Conservation (phyloP, 2,329 filamentous ascomycete genomes). For the Xylariomycetidae sp. region DNA sequence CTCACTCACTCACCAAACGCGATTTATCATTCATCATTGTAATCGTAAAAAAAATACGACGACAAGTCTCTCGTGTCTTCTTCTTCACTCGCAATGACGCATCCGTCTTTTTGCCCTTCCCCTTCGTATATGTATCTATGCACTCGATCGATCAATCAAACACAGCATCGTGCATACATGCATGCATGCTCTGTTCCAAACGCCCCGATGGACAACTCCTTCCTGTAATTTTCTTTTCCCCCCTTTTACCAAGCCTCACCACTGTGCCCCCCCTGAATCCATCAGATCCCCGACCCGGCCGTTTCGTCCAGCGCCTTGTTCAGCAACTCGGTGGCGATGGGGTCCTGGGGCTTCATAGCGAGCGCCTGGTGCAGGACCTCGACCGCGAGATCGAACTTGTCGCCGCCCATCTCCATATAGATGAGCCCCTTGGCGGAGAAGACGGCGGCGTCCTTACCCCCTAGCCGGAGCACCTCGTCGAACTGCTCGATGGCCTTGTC, state of each 20-base stretch:
- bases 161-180: too few species aligned
- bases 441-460: constrained; percentile 72
- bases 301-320: constrained; percentile 66
- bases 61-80: too few species aligned
- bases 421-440: constrained; percentile 83
- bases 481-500: constrained; percentile 75
- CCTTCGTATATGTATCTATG: too few species aligned
- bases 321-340: constrained; percentile 73
- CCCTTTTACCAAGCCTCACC: neutral
- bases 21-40: too few species aligned
- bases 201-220: too few species aligned
- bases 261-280: too few species aligned
- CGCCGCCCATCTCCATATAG: constrained; percentile 62
- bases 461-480: constrained; percentile 78
- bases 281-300: constrained; percentile 29
- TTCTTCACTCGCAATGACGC: too few species aligned
- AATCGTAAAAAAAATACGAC: too few species aligned
- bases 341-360: constrained; percentile 73
- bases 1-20: too few species aligned
- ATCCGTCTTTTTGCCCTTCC: too few species aligned
- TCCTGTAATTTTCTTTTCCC: neutral
- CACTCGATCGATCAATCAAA: too few species aligned
- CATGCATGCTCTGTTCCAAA: too few species aligned
- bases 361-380: constrained; percentile 80
- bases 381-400: constrained; percentile 70